Evolutionary conservation across 352 stramenopile species (phyloP), one percentile per base, ranked within the genome.

Genomic region (Phytopythium kandeliae): DNA sequence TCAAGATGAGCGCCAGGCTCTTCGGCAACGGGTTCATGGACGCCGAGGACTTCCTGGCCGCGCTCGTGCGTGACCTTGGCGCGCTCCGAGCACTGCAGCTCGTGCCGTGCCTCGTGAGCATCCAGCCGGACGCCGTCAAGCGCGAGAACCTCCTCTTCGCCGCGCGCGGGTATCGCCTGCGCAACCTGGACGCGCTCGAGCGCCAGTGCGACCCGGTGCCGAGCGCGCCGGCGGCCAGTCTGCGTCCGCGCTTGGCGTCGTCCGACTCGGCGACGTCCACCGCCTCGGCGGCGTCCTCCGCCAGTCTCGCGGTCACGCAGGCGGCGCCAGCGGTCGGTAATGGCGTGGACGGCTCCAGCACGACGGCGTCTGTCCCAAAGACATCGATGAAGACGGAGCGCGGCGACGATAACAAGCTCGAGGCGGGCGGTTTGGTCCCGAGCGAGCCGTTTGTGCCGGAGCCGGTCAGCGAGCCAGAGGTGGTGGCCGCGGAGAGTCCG

Each of bases 11-110:
- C 42, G 76, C 78, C 30, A 73, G 75, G 1, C 62, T 92, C 11
- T 87, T 73, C 58, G 81, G 81, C 31, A 90, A 85, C 63, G 77
- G 84, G 53, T 90, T 89, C 38, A 87, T 92, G 78, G 81, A 90
- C 37, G 51, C 74, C 0, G 48, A 67, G 36, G 77, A 84, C 44
- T 92, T 87, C 44, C 21, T 89, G 34, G 66, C 87, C n/a, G 69
- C 60, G n/a, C 60, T 90, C 15, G 69, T 81, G 21, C 69, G 74
- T 15, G 68, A 82, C n/a, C 61, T 92, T n/a, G 64, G 72, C 21
- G 52, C 49, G 0, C 67, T 88, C 45, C 67, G 78, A 17, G 67
- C 78, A 13, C 63, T 92, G 19, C 63, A 82, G 49, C 54, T 92
- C 16, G 63, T 89, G 4, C 81, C 81, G 17, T 85, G 78, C 57